Evolutionary conservation across 2,329 filamentous ascomycete species (phyloP).

Genomic region (Coniochaeta ligniaria): DNA sequence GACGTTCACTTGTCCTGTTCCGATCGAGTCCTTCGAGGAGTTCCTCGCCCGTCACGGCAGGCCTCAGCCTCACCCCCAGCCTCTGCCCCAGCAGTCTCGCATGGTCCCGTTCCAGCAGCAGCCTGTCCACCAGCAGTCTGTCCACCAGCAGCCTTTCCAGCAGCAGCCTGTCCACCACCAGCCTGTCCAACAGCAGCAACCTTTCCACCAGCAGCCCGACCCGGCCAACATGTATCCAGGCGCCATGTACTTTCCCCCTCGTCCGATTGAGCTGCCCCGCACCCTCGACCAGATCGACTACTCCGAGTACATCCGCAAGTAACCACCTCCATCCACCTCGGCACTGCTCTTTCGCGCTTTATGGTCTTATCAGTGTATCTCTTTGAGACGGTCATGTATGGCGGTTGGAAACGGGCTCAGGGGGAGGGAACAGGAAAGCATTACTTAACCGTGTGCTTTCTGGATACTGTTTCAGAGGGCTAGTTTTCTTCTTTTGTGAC

Average conservation of each 20-base stretch:
- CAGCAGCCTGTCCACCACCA: neutral
- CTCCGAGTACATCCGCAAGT: neutral
- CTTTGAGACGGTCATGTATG: neutral
- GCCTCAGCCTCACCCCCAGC: neutral
- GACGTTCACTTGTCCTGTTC: neutral
- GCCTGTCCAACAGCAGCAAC: neutral
- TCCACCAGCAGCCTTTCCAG: neutral
- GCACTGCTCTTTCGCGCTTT: neutral
- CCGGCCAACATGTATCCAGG: neutral
- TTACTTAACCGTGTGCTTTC: constrained; percentile 2
- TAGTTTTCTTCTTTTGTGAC: neutral
- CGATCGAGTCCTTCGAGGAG: neutral
- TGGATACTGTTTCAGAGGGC: neutral
- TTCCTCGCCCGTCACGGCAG: neutral
- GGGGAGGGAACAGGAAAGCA: neutral
- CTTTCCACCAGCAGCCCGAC: neutral
- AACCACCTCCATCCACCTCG: neutral
- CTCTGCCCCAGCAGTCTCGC: neutral
- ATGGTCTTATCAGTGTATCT: neutral
- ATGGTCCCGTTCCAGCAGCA: neutral
- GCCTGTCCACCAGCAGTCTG: neutral
- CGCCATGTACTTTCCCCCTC: neutral
- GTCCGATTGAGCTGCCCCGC: neutral
- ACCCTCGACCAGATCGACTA: neutral
- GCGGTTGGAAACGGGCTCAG: neutral